Conservation (phyloP, 1,284 basidiomycete genomes). For the Phellinidium pouzarii region DNA sequence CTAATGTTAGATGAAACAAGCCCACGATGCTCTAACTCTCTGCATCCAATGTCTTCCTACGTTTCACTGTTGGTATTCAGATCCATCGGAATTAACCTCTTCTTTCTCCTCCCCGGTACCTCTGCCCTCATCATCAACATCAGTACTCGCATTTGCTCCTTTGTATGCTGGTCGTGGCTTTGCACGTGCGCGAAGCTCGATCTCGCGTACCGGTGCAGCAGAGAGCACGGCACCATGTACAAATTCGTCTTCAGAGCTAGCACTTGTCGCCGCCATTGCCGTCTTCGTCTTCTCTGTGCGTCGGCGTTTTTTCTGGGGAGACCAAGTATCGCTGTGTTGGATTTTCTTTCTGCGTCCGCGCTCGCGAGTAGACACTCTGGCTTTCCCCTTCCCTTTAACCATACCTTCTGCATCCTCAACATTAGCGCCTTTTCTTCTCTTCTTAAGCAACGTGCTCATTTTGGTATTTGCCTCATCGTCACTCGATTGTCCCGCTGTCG, state of each 20-base stretch:
- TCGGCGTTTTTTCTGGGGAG: neutral
- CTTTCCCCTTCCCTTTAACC: neutral
- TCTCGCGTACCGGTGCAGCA: constrained; percentile 14
- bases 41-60: too few species aligned
- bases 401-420: neutral
- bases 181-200: constrained; percentile 9
- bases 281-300: constrained; percentile 6
- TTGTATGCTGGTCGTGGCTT: constrained; percentile 8
- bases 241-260: constrained; percentile 25
- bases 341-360: constrained; percentile 19
- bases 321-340: too few species aligned
- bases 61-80: constrained; percentile 10
- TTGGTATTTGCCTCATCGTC: constrained; percentile 4
- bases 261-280: neutral
- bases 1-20: too few species aligned
- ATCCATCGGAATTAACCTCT: constrained; percentile 10
- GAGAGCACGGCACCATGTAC: constrained; percentile 13
- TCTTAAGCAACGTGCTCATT: constrained; percentile 8
- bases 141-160: neutral
- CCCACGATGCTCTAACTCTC: too few species aligned
- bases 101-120: neutral
- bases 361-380: constrained; percentile 11
- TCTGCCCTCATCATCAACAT: neutral
- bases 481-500: neutral
- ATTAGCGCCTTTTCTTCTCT: neutral